These are phyloP conservation scores for Petunia secreta DNA, from an alignment of 257 asterid species.

Conservation along the genomic window DNA sequence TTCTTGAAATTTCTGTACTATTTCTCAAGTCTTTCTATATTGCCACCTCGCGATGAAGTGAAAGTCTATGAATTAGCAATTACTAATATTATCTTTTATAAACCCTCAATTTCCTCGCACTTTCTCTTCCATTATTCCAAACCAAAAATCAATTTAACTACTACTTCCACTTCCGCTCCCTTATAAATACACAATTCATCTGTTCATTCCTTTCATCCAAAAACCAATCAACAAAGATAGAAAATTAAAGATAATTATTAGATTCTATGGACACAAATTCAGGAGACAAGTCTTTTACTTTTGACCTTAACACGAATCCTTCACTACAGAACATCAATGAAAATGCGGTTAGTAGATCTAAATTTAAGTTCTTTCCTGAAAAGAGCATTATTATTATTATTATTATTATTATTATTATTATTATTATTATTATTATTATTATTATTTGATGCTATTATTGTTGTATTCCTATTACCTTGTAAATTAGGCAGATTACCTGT, in stretches of 20 bases:
- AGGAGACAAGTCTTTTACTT: conserved; percentile 21
- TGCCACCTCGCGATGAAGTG: background rate
- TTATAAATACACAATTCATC: conserved; percentile 11
- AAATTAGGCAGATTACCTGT: background rate
- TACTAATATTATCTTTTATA: background rate
- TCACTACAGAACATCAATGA: background rate
- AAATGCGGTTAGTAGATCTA: background rate
- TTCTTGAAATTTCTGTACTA: background rate
- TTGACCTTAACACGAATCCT: conserved; percentile 41
- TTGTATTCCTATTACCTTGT: no score
- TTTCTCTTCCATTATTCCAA: background rate
- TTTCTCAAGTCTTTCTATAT: conserved; percentile 13
- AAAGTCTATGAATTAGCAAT: conserved; percentile 6
- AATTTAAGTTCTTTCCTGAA: background rate
- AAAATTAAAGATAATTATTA: background rate
- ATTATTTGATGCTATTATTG: no score
- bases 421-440: background rate
- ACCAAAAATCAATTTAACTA: background rate
- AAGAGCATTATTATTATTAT: background rate
- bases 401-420: background rate
- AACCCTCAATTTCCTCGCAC: conserved; percentile 16
- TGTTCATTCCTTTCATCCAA: background rate
- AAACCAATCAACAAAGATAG: background rate
- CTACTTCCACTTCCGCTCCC: background rate
- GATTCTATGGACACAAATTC: conserved; percentile 25